Evolutionary conservation across 2,329 filamentous ascomycete genomes (phyloP), one percentile per base, ranked within the genome.

Genomic region (Aureobasidium pullulans): DNA sequence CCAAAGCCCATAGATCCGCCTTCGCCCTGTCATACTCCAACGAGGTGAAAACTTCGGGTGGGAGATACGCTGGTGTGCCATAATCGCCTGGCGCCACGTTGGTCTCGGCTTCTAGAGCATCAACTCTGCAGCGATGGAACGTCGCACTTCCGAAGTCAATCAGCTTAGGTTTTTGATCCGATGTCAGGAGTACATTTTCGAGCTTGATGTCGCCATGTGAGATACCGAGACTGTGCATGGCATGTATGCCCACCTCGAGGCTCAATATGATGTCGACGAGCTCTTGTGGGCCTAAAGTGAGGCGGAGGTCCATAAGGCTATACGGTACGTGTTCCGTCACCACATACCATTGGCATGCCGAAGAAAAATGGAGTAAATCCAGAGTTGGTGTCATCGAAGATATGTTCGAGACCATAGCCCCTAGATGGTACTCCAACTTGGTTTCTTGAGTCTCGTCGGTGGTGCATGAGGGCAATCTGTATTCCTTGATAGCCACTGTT

Each of bases 131-230:
- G 42, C 4, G 2, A 28, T 44, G 42, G 16, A 44, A 28, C 3
- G 16, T 28, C 15, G 42, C n/a, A n/a, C 16, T 28, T 23, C 42
- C 42, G 15, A 44, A 44, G 42, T 44, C 42, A 6, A 44, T 44
- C 16, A 44, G 19, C 2, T 10, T 9, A 28, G 42, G 42, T 28
- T 28, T 9, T 6, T 44, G 29, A n/a, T 50, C 10, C 2, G 15
- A 32, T 31, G 47, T 50, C 9, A 50, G 13, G 29, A 50, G 47
- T 7, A 50, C 47, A 28, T 50, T 50, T 23, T 50, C 47, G 29
- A 34, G 47, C n/a, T 50, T 50, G 47, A 50, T 34, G 47, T 50
- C 47, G 23, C 47, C 47, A 28, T 50, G 47, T 13, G 34, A 39
- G 47, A 50, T n/a, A 16, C 47, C 47, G 13, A 34, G n/a, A 15